Conservation (phyloP, 495 filamentous ascomycete species). For the Penicillium cinerascens region DNA sequence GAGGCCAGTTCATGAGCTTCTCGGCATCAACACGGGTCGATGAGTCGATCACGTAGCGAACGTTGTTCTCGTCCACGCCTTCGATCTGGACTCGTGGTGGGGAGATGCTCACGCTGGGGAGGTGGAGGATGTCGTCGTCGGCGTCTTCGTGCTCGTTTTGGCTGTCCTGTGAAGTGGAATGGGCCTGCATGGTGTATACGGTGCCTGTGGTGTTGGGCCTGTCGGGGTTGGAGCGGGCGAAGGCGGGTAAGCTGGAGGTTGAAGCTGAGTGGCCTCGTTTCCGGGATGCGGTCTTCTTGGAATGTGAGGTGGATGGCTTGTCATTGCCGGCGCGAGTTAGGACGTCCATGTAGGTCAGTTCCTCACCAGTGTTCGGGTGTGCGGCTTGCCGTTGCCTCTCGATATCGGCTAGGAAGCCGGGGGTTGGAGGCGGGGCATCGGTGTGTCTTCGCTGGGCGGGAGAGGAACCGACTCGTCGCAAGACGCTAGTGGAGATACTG, state of each 20-base stretch:
- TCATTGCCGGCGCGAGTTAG: constrained; percentile 23
- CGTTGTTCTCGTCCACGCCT: constrained; percentile 39
- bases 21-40: constrained; percentile 27
- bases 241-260: constrained; percentile 4
- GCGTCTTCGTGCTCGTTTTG: constrained; percentile 26
- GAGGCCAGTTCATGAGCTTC: constrained; percentile 36
- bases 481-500: constrained; percentile 35
- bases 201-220: constrained; percentile 9
- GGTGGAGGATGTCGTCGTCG: constrained; percentile 40
- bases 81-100: constrained; percentile 34
- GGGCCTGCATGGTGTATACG: constrained; percentile 40
- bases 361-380: constrained; percentile 8
- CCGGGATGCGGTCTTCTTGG: constrained; percentile 3
- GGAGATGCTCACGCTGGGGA: constrained; percentile 28
- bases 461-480: constrained; percentile 17
- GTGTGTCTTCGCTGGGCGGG: constrained; percentile 38
- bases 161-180: constrained; percentile 26
- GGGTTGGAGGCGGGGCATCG: constrained; percentile 37
- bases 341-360: constrained; percentile 37
- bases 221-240: constrained; percentile 8
- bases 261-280: constrained; percentile 22
- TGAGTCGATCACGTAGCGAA: constrained; percentile 32
- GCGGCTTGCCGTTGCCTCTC: constrained; percentile 4
- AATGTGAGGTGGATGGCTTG: constrained; percentile 4
- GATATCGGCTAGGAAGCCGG: constrained; percentile 29